phyloP scores from a whole-genome alignment of 495 filamentous ascomycete species.

The Aspergillus incahuasiensis region DNA sequence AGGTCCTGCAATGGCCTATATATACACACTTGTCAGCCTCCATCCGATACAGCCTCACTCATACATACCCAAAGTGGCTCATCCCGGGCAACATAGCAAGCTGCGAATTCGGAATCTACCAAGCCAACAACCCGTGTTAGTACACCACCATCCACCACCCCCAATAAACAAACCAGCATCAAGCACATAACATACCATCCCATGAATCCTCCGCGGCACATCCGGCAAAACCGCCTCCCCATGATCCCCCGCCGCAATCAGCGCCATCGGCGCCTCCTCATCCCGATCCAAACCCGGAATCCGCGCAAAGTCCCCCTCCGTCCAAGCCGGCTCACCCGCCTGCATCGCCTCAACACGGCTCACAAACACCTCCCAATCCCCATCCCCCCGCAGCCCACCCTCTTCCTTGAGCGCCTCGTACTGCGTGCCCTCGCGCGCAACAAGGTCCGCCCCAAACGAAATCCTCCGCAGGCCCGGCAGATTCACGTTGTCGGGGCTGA shows the following conservation, averaged over 20 bases:
- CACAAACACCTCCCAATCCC: neutral
- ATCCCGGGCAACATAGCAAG: neutral
- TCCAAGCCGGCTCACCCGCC: neutral
- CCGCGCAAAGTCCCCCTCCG: neutral
- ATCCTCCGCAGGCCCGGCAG: no score
- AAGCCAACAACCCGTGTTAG: no score
- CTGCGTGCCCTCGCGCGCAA: no score
- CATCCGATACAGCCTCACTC: neutral
- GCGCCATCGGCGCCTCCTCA: neutral
- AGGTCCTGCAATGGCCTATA: slow-evolving; percentile 4
- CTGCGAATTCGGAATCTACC: neutral
- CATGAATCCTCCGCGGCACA: neutral
- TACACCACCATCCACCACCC: no score
- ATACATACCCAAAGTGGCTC: slow-evolving; percentile 5
- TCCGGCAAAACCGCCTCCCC: neutral
- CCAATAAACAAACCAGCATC: no score
- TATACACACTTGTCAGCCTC: no score
- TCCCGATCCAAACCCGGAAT: neutral
- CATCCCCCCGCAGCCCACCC: no score
- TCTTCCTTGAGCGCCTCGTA: no score
- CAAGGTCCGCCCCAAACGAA: no score
- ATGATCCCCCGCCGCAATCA: neutral
- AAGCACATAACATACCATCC: neutral
- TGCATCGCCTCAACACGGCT: neutral
- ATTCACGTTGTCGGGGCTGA: no score